Base-by-base conservation (phyloP, 225 moss, liverwort and hornwort genomes). In the Pleurozium schreberi region DNA sequence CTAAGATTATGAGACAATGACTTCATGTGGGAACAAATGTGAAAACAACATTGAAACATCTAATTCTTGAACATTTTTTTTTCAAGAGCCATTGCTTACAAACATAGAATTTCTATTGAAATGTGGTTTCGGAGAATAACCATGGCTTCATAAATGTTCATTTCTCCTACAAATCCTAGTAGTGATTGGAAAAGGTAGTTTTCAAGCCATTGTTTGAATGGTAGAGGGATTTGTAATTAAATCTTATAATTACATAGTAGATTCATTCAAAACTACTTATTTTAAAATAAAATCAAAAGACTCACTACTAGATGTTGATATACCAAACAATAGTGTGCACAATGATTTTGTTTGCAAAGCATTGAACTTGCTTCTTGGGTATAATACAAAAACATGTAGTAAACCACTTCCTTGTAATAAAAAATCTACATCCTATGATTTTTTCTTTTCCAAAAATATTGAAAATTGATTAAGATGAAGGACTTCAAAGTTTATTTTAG, bases 351-450 rank as follows among this genome's bases (percentile, higher is more conserved):
- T 78, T 36, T 77, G 14, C 11, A 23, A 50, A 34, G 9, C 14
- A 9, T 36, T 0, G 1, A 53, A 52, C 36, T 53, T 36, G 22
- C 6, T 36, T 6, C 1, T 0, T 75, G 31, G 12, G 0, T 49
- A 8, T 33, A 50, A 20, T 38, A 78, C 25, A 25, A 10, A 19
- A 53, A 79, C 11, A 79, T 27, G 10, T 38, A 78, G 2, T n/a
- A 5, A n/a, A n/a, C n/a, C 57, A 26, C 27, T n/a, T 53, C 16
- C 2, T 79, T n/a, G 17, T 4, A 38, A n/a, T n/a, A n/a, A n/a
- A n/a, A n/a, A n/a, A n/a, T n/a, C n/a, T n/a, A n/a, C n/a, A n/a
- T n/a, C n/a, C n/a, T n/a, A n/a, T n/a, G n/a, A n/a, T n/a, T n/a
- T n/a, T n/a, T n/a, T n/a, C n/a, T n/a, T n/a, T n/a, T n/a, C n/a